A percentile compares a stretch with the other conserved stretches of the same genome.
Evolutionary conservation across 163 green algal species (phyloP).

Genomic region (Coccomyxa subellipsoidea): DNA sequence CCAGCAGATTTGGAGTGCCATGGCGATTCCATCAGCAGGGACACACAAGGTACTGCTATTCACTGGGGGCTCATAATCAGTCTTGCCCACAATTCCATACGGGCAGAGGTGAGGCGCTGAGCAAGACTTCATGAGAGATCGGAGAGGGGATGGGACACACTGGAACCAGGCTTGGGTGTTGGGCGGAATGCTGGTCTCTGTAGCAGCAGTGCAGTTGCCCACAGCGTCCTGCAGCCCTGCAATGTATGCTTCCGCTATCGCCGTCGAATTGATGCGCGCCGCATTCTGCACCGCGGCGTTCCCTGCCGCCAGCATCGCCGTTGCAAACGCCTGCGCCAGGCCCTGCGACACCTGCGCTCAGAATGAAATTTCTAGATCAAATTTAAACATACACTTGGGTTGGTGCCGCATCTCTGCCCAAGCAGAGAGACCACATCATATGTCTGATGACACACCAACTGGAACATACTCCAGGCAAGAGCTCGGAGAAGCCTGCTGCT

Average conservation of each 20-base stretch:
- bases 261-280: not conserved
- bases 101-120: not conserved
- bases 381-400: no score
- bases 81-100: no score
- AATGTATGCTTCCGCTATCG: not conserved
- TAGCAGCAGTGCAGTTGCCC: not conserved
- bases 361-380: no score
- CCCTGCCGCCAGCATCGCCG: not conserved
- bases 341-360: conserved; percentile 1
- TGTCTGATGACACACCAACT: no score
- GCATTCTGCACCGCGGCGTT: not conserved
- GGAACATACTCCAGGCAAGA: no score
- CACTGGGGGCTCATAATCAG: no score
- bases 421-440: no score
- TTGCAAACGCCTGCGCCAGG: not conserved
- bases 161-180: not conserved
- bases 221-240: not conserved
- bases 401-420: no score
- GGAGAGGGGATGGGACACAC: not conserved
- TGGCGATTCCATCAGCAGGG: no score
- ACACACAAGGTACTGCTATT: no score
- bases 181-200: not conserved
- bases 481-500: no score
- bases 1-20: not conserved
- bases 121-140: not conserved